These are phyloP conservation scores for Scenedesmus sp. DNA, from an alignment of 163 green algal species.

Conservation along the genomic window DNA sequence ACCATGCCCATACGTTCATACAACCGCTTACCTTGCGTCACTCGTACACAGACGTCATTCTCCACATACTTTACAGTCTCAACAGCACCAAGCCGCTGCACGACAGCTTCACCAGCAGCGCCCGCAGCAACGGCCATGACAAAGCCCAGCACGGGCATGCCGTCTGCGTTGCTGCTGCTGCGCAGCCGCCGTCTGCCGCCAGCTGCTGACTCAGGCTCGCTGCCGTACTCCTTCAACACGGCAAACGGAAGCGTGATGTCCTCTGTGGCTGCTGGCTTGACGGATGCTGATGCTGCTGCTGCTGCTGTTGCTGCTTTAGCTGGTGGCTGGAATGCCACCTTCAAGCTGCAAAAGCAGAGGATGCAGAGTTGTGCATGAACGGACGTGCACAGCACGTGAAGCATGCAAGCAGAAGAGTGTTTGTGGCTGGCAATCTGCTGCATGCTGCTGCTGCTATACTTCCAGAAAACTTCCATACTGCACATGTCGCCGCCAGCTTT, in stretches of 20 bases:
- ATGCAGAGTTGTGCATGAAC: neutral
- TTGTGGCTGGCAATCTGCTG: neutral
- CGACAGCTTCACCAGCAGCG: neutral
- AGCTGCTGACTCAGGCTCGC: neutral
- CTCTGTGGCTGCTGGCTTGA: neutral
- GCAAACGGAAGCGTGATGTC: neutral
- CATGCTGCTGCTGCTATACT: neutral
- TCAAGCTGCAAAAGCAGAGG: neutral
- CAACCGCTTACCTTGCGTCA: conserved; percentile 2
- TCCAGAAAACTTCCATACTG: too few species aligned
- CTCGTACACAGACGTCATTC: conserved; percentile 9
- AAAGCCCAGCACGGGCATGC: neutral
- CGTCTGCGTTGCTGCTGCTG: conserved; percentile 1
- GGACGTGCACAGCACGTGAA: too few species aligned
- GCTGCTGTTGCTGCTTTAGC: neutral
- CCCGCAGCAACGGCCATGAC: neutral
- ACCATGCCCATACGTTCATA: neutral
- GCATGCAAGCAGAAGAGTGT: neutral
- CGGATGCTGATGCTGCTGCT: neutral
- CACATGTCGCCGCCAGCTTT: too few species aligned
- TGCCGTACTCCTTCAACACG: neutral
- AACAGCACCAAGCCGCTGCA: neutral
- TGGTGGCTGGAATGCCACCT: neutral
- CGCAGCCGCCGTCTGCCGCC: neutral
- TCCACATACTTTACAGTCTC: conserved; percentile 2